phyloP scores from a whole-genome alignment of 148 eudicot species.

The Rhododendron mucronatum region DNA sequence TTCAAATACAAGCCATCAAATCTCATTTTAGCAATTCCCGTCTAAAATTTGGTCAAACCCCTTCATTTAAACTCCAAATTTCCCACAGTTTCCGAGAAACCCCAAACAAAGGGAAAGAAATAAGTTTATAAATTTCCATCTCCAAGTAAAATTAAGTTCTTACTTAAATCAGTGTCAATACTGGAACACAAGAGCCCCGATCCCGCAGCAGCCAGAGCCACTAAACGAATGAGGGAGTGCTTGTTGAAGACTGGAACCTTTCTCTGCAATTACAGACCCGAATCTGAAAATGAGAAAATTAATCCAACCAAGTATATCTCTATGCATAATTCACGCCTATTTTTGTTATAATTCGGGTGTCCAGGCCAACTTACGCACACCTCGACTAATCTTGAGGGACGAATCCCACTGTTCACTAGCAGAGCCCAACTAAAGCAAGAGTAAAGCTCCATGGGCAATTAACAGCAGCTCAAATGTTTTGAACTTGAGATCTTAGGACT shows the following conservation, averaged over 20 bases:
- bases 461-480: neutral
- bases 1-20: neutral
- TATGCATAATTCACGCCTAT: neutral
- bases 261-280: constrained; percentile 33
- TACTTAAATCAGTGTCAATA: constrained; percentile 35
- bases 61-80: neutral
- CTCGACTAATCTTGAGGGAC: neutral
- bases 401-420: neutral
- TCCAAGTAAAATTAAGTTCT: constrained; percentile 16
- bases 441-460: neutral
- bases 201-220: constrained; percentile 55
- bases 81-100: neutral
- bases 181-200: constrained; percentile 44
- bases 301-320: neutral
- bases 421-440: neutral
- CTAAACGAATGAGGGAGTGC: constrained; percentile 31
- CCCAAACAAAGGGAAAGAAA: neutral
- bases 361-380: neutral
- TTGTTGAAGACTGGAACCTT: constrained; percentile 24
- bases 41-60: neutral
- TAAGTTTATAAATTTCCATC: neutral
- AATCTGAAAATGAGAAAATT: neutral
- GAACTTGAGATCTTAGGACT: neutral
- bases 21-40: neutral
- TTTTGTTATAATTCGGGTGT: neutral